Evolutionary conservation across 192 early-diverging fungal species (phyloP), one percentile per base, ranked within the genome.

Genomic region (Mortierella claussenii): DNA sequence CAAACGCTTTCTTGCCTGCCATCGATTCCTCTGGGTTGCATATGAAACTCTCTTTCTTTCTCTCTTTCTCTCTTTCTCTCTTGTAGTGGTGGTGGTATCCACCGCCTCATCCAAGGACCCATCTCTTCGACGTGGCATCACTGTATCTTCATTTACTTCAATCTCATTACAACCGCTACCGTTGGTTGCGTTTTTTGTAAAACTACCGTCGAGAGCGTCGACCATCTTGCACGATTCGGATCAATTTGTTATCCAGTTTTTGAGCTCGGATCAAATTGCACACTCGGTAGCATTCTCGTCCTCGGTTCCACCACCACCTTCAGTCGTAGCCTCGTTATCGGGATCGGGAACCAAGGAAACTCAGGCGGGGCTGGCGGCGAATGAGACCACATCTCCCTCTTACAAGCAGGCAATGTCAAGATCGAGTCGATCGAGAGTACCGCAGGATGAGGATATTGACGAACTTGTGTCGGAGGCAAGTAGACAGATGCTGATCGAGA

Each of bases 141-240:
- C 90, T 10, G 85, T 88, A 30, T 85, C 83, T 11, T 90, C 89
- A 5, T 90, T 91, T 50, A 87, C 87, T 0, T 90, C 90, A 1
- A 83, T 91, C 26, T 85, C 87, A 6, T 67, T 91, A 3, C 58
- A 81, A 24, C 90, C 90, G 10, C 58, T 78, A 7, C 87, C 90
- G 9, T 68, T 88, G 15, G 69, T 91, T 20, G 81, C 86, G 0
- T 91, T 91, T 50, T 83, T 82, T 64, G 82, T 91, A 2, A 84
- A 87, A n/a, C 61, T 79, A 0, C 90, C 88, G 4, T 91, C 90
- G 12, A 74, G 82, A 11, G 87, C 86, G 2, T 88, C 89, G 0
- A 75, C 71, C 3, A 52, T 87, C 20, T 61, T 91, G 28, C 81
- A 88, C 50, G 50, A 65, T 1, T 80, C 84, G 0, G 63, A 79